phyloP scores from a whole-genome alignment of 1,284 basidiomycete genomes.

The Termitomyces sp. region DNA sequence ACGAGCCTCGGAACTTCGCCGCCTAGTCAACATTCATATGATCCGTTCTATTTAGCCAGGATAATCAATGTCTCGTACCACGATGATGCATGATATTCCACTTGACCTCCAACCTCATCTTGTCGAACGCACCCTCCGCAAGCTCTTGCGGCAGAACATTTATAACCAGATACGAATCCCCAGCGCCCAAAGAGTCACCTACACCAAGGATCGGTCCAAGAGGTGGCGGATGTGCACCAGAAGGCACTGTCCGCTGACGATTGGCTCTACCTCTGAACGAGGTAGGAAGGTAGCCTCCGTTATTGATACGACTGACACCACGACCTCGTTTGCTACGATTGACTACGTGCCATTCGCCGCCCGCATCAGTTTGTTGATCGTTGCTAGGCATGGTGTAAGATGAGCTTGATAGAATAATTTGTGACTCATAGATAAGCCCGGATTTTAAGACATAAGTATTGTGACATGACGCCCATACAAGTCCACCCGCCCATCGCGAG shows the following conservation, averaged over 20 bases:
- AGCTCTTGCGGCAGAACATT: slow-evolving; percentile 53
- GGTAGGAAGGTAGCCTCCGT: slow-evolving; percentile 2
- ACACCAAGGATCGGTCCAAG: slow-evolving; percentile 13
- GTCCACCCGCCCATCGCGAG: too few species aligned
- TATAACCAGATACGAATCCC: slow-evolving; percentile 55
- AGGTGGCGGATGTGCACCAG: slow-evolving; percentile 1
- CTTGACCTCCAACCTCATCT: slow-evolving; percentile 53
- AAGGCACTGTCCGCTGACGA: slow-evolving; percentile 6
- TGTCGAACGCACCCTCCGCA: slow-evolving; percentile 50
- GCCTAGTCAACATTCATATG: slow-evolving; percentile 33
- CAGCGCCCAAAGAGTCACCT: slow-evolving; percentile 44
- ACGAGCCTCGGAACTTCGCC: slow-evolving; percentile 73
- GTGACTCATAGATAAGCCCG: neutral
- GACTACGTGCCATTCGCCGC: slow-evolving; percentile 1
- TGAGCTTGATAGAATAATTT: neutral
- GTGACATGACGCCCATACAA: neutral
- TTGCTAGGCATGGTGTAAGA: slow-evolving; percentile 1
- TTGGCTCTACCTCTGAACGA: slow-evolving; percentile 13
- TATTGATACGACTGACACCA: neutral
- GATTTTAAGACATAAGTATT: neutral
- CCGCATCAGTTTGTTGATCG: slow-evolving; percentile 3
- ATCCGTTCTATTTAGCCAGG: neutral
- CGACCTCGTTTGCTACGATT: neutral
- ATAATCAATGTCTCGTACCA: slow-evolving; percentile 34
- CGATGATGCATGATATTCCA: slow-evolving; percentile 72